These are phyloP conservation scores for Luffa acutangula DNA, from an alignment of 306 rosid genomes.

Conservation along the genomic window DNA sequence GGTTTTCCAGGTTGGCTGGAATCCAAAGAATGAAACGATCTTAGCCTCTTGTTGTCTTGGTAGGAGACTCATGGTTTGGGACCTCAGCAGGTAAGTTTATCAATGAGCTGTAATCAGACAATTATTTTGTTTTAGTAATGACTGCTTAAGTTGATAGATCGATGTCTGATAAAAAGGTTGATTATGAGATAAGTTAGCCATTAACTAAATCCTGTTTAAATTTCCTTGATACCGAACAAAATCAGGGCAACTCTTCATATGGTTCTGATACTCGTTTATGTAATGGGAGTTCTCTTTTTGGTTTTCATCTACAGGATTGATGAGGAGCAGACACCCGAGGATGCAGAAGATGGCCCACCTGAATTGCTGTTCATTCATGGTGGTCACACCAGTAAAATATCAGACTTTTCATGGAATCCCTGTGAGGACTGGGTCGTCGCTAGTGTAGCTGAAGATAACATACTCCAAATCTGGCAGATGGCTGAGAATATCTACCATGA, in stretches of 20 bases:
- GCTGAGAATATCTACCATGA: constrained; percentile 98
- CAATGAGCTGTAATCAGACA: not conserved
- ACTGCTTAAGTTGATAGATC: not conserved
- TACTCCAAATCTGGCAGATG: constrained; percentile 99
- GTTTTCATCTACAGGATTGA: constrained; percentile 58
- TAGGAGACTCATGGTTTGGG: constrained; percentile 99
- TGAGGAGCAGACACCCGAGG: constrained; percentile 91
- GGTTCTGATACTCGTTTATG: not conserved
- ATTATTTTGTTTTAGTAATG: not conserved
- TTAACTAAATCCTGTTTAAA: not conserved
- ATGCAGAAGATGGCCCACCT: constrained; percentile 95
- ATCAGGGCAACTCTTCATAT: not conserved
- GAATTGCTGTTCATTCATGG: constrained; percentile 95
- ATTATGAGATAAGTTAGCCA: not conserved
- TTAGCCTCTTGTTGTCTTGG: constrained; percentile 97
- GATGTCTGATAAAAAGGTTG: not conserved
- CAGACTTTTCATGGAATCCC: constrained; percentile 96
- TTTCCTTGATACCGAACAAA: not conserved
- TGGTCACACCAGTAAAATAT: constrained; percentile 97
- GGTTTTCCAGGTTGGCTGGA: constrained; percentile 99
- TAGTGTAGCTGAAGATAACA: constrained; percentile 96
- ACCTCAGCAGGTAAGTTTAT: constrained; percentile 84
- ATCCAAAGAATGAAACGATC: constrained; percentile 91
- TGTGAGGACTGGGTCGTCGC: constrained; percentile 98
- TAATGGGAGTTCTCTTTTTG: not conserved